Evolutionary conservation across 129 eudicot genomes (phyloP), one percentile per base, ranked within the genome.

Genomic region (Silybum marianum): DNA sequence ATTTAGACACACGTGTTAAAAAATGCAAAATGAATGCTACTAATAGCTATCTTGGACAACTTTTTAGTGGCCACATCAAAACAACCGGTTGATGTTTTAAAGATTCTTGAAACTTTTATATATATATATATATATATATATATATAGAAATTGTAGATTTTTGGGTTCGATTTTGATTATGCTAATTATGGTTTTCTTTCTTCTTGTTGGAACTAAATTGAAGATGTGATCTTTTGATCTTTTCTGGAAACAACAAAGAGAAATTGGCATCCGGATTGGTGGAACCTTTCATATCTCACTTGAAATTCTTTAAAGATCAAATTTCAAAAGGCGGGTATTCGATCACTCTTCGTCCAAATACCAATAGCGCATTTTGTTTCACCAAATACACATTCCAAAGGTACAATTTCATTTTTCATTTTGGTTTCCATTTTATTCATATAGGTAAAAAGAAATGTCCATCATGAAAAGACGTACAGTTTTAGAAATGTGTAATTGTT

Each of bases 291-390:
- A 72, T 89, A 81, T 83, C 93, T 75, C 99, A 95, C 83, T 83
- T 95, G 82, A 86, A 91, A 81, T 89, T 81, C 70, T 95, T 95
- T 24, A 91, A 95, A 87, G 98, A 93, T 88, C 97, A 95, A 87
- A 91, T 95, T 80, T 87, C 95, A 0, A 95, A 89, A 88, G 99
- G 99, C 25, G 99, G 99, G 73, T 95, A 95, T 82, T 95, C 99
- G 26, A 90, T 95, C 71, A 89, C 93, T 74, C 97, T 95, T 63
- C 93, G 95, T 28, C 97, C 96, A 10, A 93, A 95, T 23, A 69
- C 76, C 18, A 62, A 88, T 69, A 83, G 73, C 68, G 84, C 89
- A 68, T 84, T 84, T 71, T 95, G 99, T 96, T 95, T 92, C 89
- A 92, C 97, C 65, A 92, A 92, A 82, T 87, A 87, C 87, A 95